These are phyloP conservation scores for Tricholoma hemisulphureum DNA, from an alignment of 768 basidiomycete genomes.

Conservation along the genomic window DNA sequence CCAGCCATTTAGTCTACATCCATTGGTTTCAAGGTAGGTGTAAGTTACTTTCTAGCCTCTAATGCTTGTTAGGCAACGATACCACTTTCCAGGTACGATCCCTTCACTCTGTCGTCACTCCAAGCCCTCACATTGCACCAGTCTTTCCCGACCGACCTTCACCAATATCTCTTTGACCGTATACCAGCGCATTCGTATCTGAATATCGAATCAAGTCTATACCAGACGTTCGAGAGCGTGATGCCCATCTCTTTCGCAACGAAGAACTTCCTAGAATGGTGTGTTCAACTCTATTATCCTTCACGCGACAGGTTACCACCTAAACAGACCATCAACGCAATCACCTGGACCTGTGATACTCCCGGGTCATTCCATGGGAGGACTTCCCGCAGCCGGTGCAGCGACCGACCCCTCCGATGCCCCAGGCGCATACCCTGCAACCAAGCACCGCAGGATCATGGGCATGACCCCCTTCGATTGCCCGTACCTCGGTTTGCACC, in stretches of 20 bases:
- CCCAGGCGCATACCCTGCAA: conserved; percentile 19
- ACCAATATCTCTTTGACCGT: conserved; percentile 36
- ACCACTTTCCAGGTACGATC: conserved; percentile 52
- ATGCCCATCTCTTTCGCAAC: conserved; percentile 52
- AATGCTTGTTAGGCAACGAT: conserved; percentile 48
- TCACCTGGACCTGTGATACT: conserved; percentile 56
- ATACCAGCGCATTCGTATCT: conserved; percentile 37
- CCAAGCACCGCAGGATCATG: conserved; percentile 43
- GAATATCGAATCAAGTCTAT: conserved; percentile 46
- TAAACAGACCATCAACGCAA: conserved; percentile 49
- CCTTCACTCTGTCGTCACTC: neutral
- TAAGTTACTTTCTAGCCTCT: neutral
- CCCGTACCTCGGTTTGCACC: conserved; percentile 61
- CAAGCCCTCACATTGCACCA: conserved; percentile 20
- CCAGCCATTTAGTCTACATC: conserved; percentile 53
- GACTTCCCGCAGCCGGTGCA: conserved; percentile 56
- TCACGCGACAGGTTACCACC: neutral
- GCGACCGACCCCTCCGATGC: conserved; percentile 43
- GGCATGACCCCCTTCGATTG: conserved; percentile 59
- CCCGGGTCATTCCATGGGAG: conserved; percentile 61
- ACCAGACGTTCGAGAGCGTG: conserved; percentile 59
- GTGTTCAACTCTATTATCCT: conserved; percentile 8
- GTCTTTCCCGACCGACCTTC: conserved; percentile 57
- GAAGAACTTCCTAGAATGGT: conserved; percentile 57
- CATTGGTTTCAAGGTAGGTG: conserved; percentile 55